Percentiles rank a stretch among this genome's conserved stretches.
Conservation (phyloP, 305 asterid species). For the Ilex paraguariensis region DNA sequence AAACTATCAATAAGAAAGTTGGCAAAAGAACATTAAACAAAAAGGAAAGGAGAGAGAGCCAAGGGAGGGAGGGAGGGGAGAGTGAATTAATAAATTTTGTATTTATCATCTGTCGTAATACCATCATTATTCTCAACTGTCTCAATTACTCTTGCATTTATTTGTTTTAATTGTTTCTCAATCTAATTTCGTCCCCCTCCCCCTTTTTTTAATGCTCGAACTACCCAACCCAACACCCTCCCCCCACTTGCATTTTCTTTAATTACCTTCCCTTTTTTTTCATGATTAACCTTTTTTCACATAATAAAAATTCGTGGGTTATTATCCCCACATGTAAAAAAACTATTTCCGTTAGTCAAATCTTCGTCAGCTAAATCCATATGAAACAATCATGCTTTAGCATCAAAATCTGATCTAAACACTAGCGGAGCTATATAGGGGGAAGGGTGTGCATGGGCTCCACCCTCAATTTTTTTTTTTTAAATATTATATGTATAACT, state of each 20-base stretch:
- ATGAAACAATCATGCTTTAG: too few relatives aligned
- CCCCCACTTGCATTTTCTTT: background rate
- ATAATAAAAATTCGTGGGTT: too few relatives aligned
- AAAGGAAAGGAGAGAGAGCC: too few relatives aligned
- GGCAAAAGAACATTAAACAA: background rate
- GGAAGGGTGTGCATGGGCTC: too few relatives aligned
- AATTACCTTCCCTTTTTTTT: background rate
- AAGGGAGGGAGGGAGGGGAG: background rate
- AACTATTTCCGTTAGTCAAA: too few relatives aligned
- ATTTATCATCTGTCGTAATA: background rate
- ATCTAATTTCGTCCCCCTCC: background rate
- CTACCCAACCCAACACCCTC: background rate
- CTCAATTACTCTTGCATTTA: background rate
- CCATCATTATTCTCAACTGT: background rate
- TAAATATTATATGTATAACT: too few relatives aligned
- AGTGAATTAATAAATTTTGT: background rate
- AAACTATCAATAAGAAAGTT: too few relatives aligned
- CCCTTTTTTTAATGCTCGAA: background rate
- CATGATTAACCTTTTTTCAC: background rate
- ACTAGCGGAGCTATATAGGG: too few relatives aligned
- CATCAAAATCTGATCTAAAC: too few relatives aligned
- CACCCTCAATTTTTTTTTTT: too few relatives aligned
- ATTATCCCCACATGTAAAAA: too few relatives aligned
- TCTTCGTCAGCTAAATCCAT: too few relatives aligned
- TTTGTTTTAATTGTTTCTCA: background rate